Conservation (phyloP, 768 basidiomycete species). For the Leucogyrophana mollusca region DNA sequence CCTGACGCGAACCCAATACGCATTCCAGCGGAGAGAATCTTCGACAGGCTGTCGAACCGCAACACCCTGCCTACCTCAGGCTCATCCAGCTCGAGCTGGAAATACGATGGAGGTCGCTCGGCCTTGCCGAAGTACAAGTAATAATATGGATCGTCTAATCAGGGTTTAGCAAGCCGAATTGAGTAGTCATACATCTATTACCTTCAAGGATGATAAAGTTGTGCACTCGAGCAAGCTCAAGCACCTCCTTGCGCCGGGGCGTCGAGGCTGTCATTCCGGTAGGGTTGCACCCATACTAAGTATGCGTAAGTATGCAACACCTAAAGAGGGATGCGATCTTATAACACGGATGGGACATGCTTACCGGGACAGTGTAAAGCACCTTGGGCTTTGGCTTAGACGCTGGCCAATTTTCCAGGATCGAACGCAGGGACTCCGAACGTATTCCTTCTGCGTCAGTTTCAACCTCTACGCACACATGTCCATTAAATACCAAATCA, state of each 20-base stretch:
- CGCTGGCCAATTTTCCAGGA: conserved; percentile 73
- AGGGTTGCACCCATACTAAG: conserved; percentile 82
- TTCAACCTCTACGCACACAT: conserved; percentile 56
- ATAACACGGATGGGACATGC: too few relatives aligned
- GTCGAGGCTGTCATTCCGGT: conserved; percentile 76
- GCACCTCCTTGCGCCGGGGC: conserved; percentile 67
- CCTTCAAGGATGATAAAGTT: conserved; percentile 87
- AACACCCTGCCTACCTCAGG: conserved; percentile 74
- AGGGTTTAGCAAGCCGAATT: background rate
- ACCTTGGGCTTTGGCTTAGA: conserved; percentile 72
- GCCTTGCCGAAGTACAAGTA: conserved; percentile 71
- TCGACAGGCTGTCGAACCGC: conserved; percentile 88
- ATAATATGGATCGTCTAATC: conserved; percentile 75
- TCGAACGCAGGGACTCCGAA: conserved; percentile 55
- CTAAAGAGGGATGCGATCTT: too few relatives aligned
- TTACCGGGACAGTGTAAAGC: conserved; percentile 78
- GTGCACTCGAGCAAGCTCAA: conserved; percentile 68
- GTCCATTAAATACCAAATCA: conserved; percentile 2
- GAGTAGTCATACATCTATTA: conserved; percentile 21
- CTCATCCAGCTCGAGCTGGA: conserved; percentile 69
- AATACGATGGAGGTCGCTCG: conserved; percentile 74
- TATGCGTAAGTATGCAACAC: background rate
- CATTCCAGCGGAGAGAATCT: conserved; percentile 75
- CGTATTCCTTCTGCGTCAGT: conserved; percentile 74
- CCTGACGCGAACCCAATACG: conserved; percentile 82